Evolutionary conservation across 768 basidiomycete species (phyloP), one percentile per base, ranked within the genome.

Genomic region (Ramaria sp.): DNA sequence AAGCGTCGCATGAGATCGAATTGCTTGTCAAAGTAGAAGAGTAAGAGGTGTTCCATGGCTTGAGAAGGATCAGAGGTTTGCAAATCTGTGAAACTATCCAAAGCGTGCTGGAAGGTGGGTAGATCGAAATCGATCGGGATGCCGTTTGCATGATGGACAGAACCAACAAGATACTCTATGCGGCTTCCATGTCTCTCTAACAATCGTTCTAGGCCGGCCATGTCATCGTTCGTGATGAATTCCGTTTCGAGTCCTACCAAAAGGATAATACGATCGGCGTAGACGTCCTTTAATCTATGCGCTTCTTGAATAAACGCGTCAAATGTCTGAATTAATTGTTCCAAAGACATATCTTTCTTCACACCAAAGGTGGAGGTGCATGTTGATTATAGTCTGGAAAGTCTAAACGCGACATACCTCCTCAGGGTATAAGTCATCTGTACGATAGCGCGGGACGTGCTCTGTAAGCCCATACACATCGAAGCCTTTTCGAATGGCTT

Each of bases 211-310:
- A 94, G 74, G 20, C 70, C 65, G 56, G 76, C 71, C 20, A 91
- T 72, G 68, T 94, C 91, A 16, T 68, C 59, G 3, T 66, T 43
- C 9, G 88, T 82, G 67, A 97, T 92, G 66, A 76, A 82, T 62
- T 98, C 96, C 6, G 94, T 96, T 68, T 99, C 95, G 38, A 95
- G 72, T 9, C 96, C 95, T 56, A 96, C 82, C 48, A 96, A 73
- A 36, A 99, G 74, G 15, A 73, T 71, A 62, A 97, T 90, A 51
- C 73, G 66, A n/a, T 71, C 62, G 3, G 78, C 73, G 62, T 94
- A 88, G 2, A 65, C 56, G 5, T 57, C 55, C 61, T 86, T 86
- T 38, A 96, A 77, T 6, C 83, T 81, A 61, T 85, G 80, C 1
- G 94, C 94, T 70, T 92, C 88, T 18, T 66, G 64, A 16, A 97